phyloP scores from a whole-genome alignment of 768 basidiomycete species.

The Tulasnella sp. region DNA sequence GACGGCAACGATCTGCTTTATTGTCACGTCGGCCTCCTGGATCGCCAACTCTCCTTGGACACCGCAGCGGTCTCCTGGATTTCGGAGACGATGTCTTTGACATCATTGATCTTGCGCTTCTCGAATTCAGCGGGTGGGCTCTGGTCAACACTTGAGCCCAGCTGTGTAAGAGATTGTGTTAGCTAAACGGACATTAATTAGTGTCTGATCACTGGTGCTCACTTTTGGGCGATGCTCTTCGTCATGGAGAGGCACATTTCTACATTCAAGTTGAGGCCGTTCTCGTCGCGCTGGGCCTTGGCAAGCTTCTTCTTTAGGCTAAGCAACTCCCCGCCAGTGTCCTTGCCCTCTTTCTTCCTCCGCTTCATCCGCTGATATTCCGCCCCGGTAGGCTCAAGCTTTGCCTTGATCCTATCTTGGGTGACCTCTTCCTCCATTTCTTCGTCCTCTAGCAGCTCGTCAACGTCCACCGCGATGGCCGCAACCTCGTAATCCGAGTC shows the following conservation, averaged over 20 bases:
- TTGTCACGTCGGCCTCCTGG: conserved; percentile 37
- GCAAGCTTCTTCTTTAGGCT: conserved; percentile 32
- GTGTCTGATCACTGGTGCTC: conserved; percentile 15
- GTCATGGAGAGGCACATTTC: conserved; percentile 49
- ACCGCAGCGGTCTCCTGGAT: conserved; percentile 40
- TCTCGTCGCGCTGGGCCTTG: conserved; percentile 38
- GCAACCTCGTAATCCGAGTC: conserved; percentile 20
- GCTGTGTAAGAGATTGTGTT: conserved; percentile 21
- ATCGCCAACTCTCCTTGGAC: conserved; percentile 41
- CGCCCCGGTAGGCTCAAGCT: conserved; percentile 26
- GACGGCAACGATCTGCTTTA: conserved; percentile 37
- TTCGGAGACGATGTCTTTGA: conserved; percentile 39
- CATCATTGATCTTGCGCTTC: conserved; percentile 27
- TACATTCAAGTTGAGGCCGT: conserved; percentile 50
- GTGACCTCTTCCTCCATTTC: conserved; percentile 31
- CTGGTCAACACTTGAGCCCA: conserved; percentile 49
- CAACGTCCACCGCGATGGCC: conserved; percentile 17
- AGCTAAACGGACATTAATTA: background rate
- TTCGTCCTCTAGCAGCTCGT: conserved; percentile 27
- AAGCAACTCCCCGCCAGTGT: conserved; percentile 28
- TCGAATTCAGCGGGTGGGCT: conserved; percentile 45
- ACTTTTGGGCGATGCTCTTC: conserved; percentile 36
- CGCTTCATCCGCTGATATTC: conserved; percentile 28
- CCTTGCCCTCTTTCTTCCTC: conserved; percentile 1
- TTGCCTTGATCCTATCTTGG: conserved; percentile 34